Conservation (phyloP, 108 stramenopile species). For the Poteriospumella lacustris region DNA sequence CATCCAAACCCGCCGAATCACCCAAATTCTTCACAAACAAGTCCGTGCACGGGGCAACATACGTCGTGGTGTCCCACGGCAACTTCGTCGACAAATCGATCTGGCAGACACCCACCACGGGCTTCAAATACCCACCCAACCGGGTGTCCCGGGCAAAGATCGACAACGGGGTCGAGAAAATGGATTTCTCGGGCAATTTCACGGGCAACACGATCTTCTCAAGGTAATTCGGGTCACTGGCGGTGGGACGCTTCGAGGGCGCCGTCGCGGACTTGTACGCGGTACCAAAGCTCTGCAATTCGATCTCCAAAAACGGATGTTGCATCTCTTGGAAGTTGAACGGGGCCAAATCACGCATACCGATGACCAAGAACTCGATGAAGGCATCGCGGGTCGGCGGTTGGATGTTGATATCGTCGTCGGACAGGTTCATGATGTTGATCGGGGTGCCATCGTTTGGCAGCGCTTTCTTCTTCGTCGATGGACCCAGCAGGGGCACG, state of each 20-base stretch:
- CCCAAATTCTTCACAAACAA: no score
- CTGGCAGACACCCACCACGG: constrained; percentile 44
- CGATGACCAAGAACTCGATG: constrained; percentile 19
- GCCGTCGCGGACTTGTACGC: neutral
- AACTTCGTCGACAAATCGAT: constrained; percentile 42
- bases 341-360: constrained; percentile 22
- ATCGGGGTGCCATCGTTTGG: neutral
- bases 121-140: constrained; percentile 44
- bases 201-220: constrained; percentile 40
- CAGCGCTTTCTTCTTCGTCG: constrained; percentile 34
- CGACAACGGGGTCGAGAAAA: constrained; percentile 48
- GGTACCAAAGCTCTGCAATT: constrained; percentile 2
- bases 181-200: constrained; percentile 41
- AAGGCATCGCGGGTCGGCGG: neutral
- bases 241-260: constrained; percentile 40
- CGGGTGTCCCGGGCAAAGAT: constrained; percentile 42
- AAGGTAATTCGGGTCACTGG: constrained; percentile 53
- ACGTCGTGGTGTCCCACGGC: constrained; percentile 33
- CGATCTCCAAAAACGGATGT: constrained; percentile 17
- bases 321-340: constrained; percentile 26
- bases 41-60: constrained; percentile 11
- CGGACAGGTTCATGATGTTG: neutral
- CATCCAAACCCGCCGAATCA: no score
- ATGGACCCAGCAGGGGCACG: neutral
- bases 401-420: neutral